phyloP scores from a whole-genome alignment of 1,139 yeast genomes.

The Yamadazyma friedrichii region DNA sequence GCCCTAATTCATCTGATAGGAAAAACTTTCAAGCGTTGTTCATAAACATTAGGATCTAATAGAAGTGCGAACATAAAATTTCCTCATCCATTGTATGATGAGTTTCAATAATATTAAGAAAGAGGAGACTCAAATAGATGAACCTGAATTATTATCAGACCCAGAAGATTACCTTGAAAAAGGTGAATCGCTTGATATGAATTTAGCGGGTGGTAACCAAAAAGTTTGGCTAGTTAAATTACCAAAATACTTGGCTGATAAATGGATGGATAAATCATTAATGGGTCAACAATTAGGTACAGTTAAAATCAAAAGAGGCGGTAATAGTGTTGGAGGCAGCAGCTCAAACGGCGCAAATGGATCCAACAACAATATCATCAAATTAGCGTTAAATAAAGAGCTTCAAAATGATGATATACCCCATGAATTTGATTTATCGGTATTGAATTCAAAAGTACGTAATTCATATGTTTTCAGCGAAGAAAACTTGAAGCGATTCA shows the following conservation, averaged over 20 bases:
- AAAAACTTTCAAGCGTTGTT: too few species aligned
- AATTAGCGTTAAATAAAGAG: constrained; percentile 50
- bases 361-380: constrained; percentile 48
- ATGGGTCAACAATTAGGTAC: constrained; percentile 79
- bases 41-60: too few species aligned
- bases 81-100: neutral
- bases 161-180: constrained; percentile 52
- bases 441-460: constrained; percentile 75
- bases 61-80: neutral
- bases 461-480: constrained; percentile 92
- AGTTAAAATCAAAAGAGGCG: constrained; percentile 60
- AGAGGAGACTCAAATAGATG: constrained; percentile 17
- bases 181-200: constrained; percentile 63
- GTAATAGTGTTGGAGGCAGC: constrained; percentile 17
- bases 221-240: constrained; percentile 91
- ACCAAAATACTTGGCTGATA: constrained; percentile 82
- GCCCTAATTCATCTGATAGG: too few species aligned
- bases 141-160: constrained; percentile 39
- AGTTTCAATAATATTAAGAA: constrained; percentile 8
- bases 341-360: constrained; percentile 28
- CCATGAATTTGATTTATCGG: constrained; percentile 75
- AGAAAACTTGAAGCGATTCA: constrained; percentile 70
- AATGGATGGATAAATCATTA: constrained; percentile 69
- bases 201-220: constrained; percentile 50
- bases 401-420: constrained; percentile 54